Evolutionary conservation across 768 basidiomycete genomes (phyloP).

Genomic region (Termitomyces eurrhizus): DNA sequence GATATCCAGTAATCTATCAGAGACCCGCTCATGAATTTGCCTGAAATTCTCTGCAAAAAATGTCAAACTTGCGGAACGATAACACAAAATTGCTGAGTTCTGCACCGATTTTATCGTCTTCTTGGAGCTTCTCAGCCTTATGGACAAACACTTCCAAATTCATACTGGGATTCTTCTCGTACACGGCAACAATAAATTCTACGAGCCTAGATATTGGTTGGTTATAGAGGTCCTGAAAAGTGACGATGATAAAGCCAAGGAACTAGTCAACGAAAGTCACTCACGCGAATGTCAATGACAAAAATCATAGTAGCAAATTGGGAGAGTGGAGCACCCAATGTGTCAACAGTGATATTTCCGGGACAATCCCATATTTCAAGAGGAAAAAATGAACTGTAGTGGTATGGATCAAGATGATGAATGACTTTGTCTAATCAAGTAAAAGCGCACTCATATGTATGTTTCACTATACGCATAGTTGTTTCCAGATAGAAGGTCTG

Average conservation of each 20-base stretch:
- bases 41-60: constrained; percentile 73
- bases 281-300: constrained; percentile 91
- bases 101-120: constrained; percentile 88
- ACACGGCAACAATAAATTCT: constrained; percentile 75
- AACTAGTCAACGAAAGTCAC: constrained; percentile 19
- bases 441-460: constrained; percentile 70
- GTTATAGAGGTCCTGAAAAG: constrained; percentile 71
- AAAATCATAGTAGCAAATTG: constrained; percentile 86
- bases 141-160: constrained; percentile 92
- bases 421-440: constrained; percentile 2
- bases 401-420: constrained; percentile 4
- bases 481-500: constrained; percentile 90
- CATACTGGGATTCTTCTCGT: constrained; percentile 69
- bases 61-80: not conserved
- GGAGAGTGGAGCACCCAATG: constrained; percentile 70
- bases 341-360: constrained; percentile 75
- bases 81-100: not conserved
- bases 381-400: constrained; percentile 78
- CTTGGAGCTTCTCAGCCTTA: constrained; percentile 88
- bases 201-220: constrained; percentile 80
- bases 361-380: constrained; percentile 97
- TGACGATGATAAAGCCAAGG: not conserved
- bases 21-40: constrained; percentile 83
- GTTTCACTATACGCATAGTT: constrained; percentile 72
- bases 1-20: constrained; percentile 77